These are phyloP conservation scores for Populus hybrid DNA, from an alignment of 441 rosid genomes.

Conservation along the genomic window DNA sequence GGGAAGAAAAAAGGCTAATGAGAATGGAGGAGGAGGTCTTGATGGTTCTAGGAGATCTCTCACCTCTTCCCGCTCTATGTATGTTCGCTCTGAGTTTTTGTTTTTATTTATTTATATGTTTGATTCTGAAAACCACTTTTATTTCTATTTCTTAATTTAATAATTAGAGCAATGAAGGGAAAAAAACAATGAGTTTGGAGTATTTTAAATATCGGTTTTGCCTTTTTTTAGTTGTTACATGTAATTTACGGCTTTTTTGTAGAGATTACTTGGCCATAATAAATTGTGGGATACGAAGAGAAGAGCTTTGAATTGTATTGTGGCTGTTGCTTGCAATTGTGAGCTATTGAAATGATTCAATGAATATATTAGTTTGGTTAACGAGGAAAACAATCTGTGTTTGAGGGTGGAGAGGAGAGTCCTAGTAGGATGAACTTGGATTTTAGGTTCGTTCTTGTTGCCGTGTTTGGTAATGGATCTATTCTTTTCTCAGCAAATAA, in stretches of 20 bases:
- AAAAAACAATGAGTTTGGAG: background rate
- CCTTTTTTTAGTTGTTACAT: background rate
- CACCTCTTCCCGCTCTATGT: conserved; percentile 64
- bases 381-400: background rate
- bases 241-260: background rate
- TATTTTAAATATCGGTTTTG: background rate
- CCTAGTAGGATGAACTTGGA: background rate
- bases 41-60: conserved; percentile 60
- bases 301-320: background rate
- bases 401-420: background rate
- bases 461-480: too few species aligned
- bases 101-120: background rate
- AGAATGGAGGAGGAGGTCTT: conserved; percentile 36
- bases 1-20: conserved; percentile 56
- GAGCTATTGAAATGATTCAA: background rate
- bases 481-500: background rate
- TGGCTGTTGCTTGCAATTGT: background rate
- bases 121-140: background rate
- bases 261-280: background rate
- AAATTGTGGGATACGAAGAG: background rate
- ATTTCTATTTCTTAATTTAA: background rate
- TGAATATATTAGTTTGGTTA: background rate
- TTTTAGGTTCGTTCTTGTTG: too few species aligned
- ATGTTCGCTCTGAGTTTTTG: conserved; percentile 12
- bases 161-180: background rate